A percentile compares a stretch with the other conserved stretches of the same genome.
Evolutionary conservation across 1,139 yeast species (phyloP).

Genomic region (Lodderomyces elongisporus): DNA sequence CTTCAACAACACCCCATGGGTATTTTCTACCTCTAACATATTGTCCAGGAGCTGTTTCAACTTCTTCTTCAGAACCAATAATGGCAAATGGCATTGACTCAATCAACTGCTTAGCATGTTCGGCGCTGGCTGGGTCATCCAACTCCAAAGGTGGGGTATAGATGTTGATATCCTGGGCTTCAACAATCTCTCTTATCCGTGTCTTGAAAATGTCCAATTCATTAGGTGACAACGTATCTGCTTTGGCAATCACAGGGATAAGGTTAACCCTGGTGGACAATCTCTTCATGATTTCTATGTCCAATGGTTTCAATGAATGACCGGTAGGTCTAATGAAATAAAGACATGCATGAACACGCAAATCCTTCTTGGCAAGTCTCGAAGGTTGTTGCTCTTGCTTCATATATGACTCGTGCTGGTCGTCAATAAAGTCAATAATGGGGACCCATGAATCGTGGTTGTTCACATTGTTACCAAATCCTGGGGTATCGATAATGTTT

Average conservation of each 20-base stretch:
- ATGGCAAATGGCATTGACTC: slow-evolving; percentile 94
- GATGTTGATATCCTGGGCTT: slow-evolving; percentile 85
- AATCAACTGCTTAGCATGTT: slow-evolving; percentile 75
- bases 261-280: slow-evolving; percentile 85
- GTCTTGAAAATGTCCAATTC: slow-evolving; percentile 81
- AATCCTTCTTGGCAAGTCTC: slow-evolving; percentile 65
- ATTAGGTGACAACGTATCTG: slow-evolving; percentile 82
- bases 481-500: slow-evolving; percentile 94
- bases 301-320: slow-evolving; percentile 88
- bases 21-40: slow-evolving; percentile 87
- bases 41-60: slow-evolving; percentile 70
- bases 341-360: slow-evolving; percentile 92
- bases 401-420: slow-evolving; percentile 93
- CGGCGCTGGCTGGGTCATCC: slow-evolving; percentile 71
- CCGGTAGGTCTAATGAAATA: slow-evolving; percentile 97
- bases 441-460: slow-evolving; percentile 93
- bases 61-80: slow-evolving; percentile 86
- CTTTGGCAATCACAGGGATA: slow-evolving; percentile 92
- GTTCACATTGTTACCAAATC: slow-evolving; percentile 95
- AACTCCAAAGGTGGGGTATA: slow-evolving; percentile 82
- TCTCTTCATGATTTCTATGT: slow-evolving; percentile 88
- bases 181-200: slow-evolving; percentile 85
- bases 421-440: slow-evolving; percentile 88
- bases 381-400: slow-evolving; percentile 94
- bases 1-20: slow-evolving; percentile 97